phyloP scores from a whole-genome alignment of 768 basidiomycete species.

The Phanerodontia chrysosporium region DNA sequence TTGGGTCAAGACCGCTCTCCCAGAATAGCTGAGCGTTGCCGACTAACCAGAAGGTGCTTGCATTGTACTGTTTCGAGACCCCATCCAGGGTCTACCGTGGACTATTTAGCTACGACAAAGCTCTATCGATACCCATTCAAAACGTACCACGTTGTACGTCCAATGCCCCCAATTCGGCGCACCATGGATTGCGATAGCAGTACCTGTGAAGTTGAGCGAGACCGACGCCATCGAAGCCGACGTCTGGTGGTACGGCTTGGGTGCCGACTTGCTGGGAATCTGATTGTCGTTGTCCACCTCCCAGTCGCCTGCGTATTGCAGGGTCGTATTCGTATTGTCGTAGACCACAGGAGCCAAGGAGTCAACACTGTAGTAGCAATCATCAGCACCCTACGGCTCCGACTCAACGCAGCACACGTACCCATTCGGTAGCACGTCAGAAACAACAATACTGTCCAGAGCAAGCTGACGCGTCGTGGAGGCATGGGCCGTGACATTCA shows the following conservation, averaged over 20 bases:
- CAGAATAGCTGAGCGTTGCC: conserved; percentile 54
- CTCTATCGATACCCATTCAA: conserved; percentile 16
- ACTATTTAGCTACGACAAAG: conserved; percentile 35
- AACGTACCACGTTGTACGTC: conserved; percentile 23
- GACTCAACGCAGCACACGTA: neutral
- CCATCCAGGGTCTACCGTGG: conserved; percentile 27
- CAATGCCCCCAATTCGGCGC: conserved; percentile 21
- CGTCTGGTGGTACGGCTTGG: conserved; percentile 23
- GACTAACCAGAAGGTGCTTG: conserved; percentile 35
- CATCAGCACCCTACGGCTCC: neutral
- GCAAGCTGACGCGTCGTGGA: conserved; percentile 30
- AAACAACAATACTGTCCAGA: conserved; percentile 54
- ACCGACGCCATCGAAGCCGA: conserved; percentile 38
- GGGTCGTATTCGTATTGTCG: conserved; percentile 33
- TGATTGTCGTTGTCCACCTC: neutral
- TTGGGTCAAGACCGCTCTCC: conserved; percentile 52
- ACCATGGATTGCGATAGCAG: conserved; percentile 8
- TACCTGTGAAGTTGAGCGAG: conserved; percentile 41
- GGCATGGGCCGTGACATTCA: conserved; percentile 46
- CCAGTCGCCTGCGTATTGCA: conserved; percentile 53
- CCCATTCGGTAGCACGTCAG: conserved; percentile 19
- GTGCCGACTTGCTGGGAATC: conserved; percentile 17
- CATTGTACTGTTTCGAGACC: conserved; percentile 32
- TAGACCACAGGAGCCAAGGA: neutral
- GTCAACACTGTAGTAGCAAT: neutral